Conservation (phyloP, 176 grass and related monocot species). For the Tillandsia leiboldiana region DNA sequence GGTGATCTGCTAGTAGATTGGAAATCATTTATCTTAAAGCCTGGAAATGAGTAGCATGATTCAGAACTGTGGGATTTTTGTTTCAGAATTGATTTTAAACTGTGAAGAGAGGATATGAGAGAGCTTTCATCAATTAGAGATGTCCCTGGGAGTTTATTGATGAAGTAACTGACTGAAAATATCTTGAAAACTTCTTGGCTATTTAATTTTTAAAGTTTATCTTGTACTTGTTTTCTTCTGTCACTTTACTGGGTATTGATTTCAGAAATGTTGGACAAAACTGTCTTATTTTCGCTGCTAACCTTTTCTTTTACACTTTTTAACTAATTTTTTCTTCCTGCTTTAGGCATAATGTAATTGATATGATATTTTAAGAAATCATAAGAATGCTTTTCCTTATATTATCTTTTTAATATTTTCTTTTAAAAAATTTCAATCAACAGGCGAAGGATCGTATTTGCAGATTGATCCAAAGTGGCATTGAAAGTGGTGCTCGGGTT, state of each 20-base stretch:
- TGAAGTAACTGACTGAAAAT: background rate
- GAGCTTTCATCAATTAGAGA: background rate
- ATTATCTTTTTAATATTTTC: too few species aligned
- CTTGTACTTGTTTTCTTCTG: background rate
- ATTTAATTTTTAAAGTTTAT: background rate
- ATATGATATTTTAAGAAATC: background rate
- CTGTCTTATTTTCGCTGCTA: background rate
- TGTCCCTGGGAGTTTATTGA: background rate
- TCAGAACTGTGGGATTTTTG: background rate
- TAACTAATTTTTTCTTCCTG: background rate
- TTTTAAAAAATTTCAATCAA: slow-evolving; percentile 16
- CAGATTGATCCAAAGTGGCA: slow-evolving; percentile 87
- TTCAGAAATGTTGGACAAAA: background rate
- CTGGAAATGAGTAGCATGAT: background rate
- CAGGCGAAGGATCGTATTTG: slow-evolving; percentile 94
- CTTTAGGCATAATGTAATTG: background rate
- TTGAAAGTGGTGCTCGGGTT: slow-evolving; percentile 57
- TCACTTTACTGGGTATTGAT: background rate
- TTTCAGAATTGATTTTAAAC: background rate
- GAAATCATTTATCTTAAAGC: background rate
- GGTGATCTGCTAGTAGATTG: too few species aligned
- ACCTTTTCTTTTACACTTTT: background rate
- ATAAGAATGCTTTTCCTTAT: too few species aligned
- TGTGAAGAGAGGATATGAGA: background rate
- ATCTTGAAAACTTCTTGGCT: background rate